These are phyloP conservation scores for Dothideomycetes sp. DNA, from an alignment of 2,329 filamentous ascomycete genomes.

Conservation along the genomic window DNA sequence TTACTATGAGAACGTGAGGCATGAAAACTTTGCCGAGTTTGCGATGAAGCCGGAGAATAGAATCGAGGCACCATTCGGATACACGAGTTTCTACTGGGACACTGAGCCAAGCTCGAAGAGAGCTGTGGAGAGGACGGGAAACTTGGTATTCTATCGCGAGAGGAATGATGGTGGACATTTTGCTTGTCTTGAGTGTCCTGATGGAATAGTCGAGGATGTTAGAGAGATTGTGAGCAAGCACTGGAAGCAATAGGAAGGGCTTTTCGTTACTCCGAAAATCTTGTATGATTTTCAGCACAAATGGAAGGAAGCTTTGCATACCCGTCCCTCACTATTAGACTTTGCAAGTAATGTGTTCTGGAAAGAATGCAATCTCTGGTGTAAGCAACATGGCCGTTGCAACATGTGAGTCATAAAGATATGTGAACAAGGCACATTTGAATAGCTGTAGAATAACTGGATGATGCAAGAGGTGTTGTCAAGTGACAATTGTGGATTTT, in stretches of 20 bases:
- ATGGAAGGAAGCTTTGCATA: too few species aligned
- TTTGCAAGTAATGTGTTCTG: too few species aligned
- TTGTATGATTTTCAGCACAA: too few species aligned
- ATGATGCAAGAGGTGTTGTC: too few species aligned
- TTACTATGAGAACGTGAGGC: slow-evolving; percentile 32
- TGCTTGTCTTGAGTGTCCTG: slow-evolving; percentile 23
- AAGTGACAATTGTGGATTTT: too few species aligned
- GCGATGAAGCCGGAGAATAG: slow-evolving; percentile 28
- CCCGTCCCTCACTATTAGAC: too few species aligned
- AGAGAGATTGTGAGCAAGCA: slow-evolving; percentile 17
- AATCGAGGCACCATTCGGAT: slow-evolving; percentile 31
- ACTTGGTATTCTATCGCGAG: slow-evolving; percentile 30
- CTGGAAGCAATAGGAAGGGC: slow-evolving; percentile 4
- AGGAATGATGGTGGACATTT: slow-evolving; percentile 23
- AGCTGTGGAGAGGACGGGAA: slow-evolving; percentile 28
- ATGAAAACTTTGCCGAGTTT: slow-evolving; percentile 31
- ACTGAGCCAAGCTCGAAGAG: slow-evolving; percentile 28
- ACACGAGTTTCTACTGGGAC: slow-evolving; percentile 31
- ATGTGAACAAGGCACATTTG: too few species aligned
- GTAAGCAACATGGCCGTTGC: too few species aligned
- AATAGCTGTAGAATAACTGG: too few species aligned
- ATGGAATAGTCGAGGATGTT: slow-evolving; percentile 22
- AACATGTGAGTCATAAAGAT: too few species aligned
- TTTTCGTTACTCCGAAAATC: too few species aligned
- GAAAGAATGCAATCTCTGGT: too few species aligned